A percentile compares a stretch with the other conserved stretches of the same genome.
These are phyloP conservation scores for Solanum bulbocastanum DNA, from an alignment of 257 asterid species.

Conservation along the genomic window DNA sequence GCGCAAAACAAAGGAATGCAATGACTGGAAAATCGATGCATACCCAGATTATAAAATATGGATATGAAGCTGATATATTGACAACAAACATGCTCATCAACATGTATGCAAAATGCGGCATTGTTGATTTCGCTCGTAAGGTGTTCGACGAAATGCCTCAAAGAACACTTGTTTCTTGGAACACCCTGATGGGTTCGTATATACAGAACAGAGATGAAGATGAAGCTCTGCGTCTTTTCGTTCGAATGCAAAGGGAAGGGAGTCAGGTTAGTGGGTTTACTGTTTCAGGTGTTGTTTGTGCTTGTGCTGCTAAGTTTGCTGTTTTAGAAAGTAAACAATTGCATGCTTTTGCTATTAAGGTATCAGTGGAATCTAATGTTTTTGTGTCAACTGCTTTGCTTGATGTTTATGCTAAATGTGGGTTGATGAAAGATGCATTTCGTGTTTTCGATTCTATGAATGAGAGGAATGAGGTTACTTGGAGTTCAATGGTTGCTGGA, in stretches of 20 bases:
- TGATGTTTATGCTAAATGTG: constrained; percentile 77
- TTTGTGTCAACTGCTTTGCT: constrained; percentile 73
- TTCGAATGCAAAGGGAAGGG: constrained; percentile 55
- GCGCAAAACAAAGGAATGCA: constrained; percentile 34
- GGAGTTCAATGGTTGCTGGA: constrained; percentile 96
- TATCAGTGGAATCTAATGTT: constrained; percentile 36
- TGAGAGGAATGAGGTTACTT: constrained; percentile 61
- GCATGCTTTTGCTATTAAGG: constrained; percentile 62
- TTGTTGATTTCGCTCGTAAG: constrained; percentile 30
- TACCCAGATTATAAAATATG: constrained; percentile 41
- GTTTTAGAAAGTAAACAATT: constrained; percentile 58
- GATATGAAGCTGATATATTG: constrained; percentile 32
- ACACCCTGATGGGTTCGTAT: constrained; percentile 56
- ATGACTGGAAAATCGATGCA: constrained; percentile 51
- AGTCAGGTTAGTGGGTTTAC: constrained; percentile 60
- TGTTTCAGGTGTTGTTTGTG: constrained; percentile 63
- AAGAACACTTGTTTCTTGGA: constrained; percentile 70
- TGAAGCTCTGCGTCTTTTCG: constrained; percentile 44
- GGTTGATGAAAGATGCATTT: constrained; percentile 42
- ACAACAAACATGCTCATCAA: constrained; percentile 78
- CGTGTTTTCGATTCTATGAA: constrained; percentile 41
- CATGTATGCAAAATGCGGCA: constrained; percentile 52
- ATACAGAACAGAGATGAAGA: constrained; percentile 41
- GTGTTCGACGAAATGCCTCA: constrained; percentile 70
- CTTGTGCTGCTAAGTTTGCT: constrained; percentile 57